phyloP scores from a whole-genome alignment of 148 eudicot genomes.

The Mesembryanthemum crystallinum region DNA sequence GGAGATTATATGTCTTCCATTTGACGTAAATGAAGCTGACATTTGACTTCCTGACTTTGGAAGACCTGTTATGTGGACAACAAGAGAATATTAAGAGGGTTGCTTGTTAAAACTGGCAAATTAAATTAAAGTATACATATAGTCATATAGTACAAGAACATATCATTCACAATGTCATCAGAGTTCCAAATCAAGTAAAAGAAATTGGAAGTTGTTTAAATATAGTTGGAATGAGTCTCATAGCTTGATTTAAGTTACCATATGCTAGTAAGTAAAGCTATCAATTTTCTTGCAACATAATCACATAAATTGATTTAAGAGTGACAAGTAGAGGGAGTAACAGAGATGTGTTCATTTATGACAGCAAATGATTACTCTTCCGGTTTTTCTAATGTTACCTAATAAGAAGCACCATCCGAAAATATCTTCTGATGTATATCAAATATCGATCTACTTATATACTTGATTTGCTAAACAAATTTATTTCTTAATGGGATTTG shows the following conservation, averaged over 20 bases:
- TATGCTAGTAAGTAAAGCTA: no score
- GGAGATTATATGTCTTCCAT: slow-evolving; percentile 54
- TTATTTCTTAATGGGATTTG: neutral
- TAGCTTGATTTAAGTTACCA: no score
- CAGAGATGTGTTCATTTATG: no score
- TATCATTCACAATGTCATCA: neutral
- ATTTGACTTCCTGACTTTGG: slow-evolving; percentile 63
- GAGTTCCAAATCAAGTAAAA: neutral
- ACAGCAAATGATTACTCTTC: neutral
- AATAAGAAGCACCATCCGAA: neutral
- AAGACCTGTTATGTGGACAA: slow-evolving; percentile 39
- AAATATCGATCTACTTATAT: neutral
- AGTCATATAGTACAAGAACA: neutral
- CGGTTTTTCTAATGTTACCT: neutral
- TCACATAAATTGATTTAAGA: no score
- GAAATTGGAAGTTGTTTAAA: neutral
- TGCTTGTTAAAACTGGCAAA: neutral
- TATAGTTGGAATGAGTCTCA: no score
- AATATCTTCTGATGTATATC: neutral
- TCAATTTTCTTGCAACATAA: no score
- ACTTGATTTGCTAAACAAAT: neutral
- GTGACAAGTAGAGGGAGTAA: no score
- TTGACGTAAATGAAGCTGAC: slow-evolving; percentile 64
- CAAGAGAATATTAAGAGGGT: neutral
- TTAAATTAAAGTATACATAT: neutral